Conservation (phyloP, 176 grass and related monocot genomes). For the Hyparrhenia diplandra region DNA sequence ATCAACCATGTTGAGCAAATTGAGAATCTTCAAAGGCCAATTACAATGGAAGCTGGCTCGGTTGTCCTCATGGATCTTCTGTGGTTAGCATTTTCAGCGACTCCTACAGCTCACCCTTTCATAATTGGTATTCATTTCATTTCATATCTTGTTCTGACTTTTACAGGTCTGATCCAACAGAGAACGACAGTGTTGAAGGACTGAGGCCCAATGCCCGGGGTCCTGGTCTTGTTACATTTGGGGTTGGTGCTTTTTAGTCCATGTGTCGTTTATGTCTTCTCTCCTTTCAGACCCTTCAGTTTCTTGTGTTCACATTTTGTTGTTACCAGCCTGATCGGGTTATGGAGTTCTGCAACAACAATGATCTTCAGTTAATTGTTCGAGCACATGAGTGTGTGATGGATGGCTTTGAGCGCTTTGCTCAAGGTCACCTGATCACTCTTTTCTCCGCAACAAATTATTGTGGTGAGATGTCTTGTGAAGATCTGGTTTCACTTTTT, state of each 20-base stretch:
- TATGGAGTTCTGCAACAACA: conserved; percentile 99
- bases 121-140: conserved; percentile 20
- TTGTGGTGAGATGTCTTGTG: too few species aligned
- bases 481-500: too few species aligned
- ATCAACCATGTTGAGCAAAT: conserved; percentile 99
- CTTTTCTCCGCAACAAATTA: conserved; percentile 99
- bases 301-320: conserved; percentile 24
- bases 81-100: conserved; percentile 47
- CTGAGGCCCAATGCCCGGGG: conserved; percentile 94
- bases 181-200: conserved; percentile 97
- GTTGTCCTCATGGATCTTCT: conserved; percentile 99
- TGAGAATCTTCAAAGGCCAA: conserved; percentile 94
- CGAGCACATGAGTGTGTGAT: conserved; percentile 98
- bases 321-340: conserved; percentile 92
- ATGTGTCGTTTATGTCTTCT: not conserved
- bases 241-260: conserved; percentile 54
- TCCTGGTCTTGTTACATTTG: conserved; percentile 98
- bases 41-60: conserved; percentile 97
- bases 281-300: not conserved
- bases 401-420: conserved; percentile 99
- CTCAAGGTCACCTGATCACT: conserved; percentile 99
- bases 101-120: not conserved
- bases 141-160: conserved; percentile 22
- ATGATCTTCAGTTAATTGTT: conserved; percentile 96
- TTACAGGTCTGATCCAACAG: conserved; percentile 98